These are phyloP conservation scores for Trichosporon coremiiforme DNA, from an alignment of 1,284 basidiomycete genomes.

Conservation along the genomic window DNA sequence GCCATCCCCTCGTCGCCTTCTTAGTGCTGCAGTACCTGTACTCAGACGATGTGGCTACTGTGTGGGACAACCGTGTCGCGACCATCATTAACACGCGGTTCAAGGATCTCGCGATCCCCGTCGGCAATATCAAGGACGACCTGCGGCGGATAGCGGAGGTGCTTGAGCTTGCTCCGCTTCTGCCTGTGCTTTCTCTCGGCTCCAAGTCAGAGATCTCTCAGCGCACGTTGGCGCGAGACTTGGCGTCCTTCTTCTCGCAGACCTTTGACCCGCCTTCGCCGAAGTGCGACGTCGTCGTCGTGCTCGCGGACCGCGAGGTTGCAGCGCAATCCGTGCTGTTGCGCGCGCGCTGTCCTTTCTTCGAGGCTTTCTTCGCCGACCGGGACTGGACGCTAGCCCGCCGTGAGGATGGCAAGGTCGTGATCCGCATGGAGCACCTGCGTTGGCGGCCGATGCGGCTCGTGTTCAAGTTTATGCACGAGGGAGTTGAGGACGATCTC, in stretches of 20 bases:
- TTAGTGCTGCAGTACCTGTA: slow-evolving; percentile 85
- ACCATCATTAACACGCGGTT: slow-evolving; percentile 60
- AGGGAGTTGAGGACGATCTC: slow-evolving; percentile 71
- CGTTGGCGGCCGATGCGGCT: slow-evolving; percentile 73
- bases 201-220: slow-evolving; percentile 46
- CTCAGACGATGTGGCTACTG: slow-evolving; percentile 74
- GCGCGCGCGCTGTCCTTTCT: slow-evolving; percentile 80
- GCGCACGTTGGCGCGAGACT: slow-evolving; percentile 46
- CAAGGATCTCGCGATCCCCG: slow-evolving; percentile 57
- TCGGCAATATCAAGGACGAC: slow-evolving; percentile 65
- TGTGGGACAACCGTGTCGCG: slow-evolving; percentile 81
- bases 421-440: slow-evolving; percentile 73
- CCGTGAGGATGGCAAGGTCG: slow-evolving; percentile 62
- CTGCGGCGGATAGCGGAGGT: slow-evolving; percentile 63
- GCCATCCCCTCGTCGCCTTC: slow-evolving; percentile 64
- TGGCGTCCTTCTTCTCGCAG: slow-evolving; percentile 54
- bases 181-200: slow-evolving; percentile 44
- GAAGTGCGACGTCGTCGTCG: slow-evolving; percentile 69
- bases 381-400: slow-evolving; percentile 75
- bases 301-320: slow-evolving; percentile 71
- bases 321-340: slow-evolving; percentile 74
- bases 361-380: slow-evolving; percentile 81
- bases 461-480: slow-evolving; percentile 78
- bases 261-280: slow-evolving; percentile 43
- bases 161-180: slow-evolving; percentile 57